Percentiles rank a stretch among this genome's conserved stretches.
Evolutionary conservation across 176 grass and related monocot genomes (phyloP).

Genomic region (Zoysia japonica): DNA sequence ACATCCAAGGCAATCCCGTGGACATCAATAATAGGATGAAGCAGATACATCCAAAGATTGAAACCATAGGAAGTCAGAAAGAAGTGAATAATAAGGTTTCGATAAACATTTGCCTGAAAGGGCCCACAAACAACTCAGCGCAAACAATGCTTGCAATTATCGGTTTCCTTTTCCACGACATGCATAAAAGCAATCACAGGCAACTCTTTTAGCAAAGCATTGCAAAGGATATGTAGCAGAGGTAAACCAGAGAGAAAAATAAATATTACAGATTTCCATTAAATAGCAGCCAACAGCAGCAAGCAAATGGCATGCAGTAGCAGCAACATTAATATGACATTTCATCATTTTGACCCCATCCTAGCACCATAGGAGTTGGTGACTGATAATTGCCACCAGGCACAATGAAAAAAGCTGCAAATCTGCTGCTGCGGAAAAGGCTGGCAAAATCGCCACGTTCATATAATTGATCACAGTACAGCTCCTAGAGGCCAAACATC

Average conservation of each 20-base stretch:
- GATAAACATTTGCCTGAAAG: constrained; percentile 34
- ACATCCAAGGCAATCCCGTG: background rate
- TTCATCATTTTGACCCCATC: constrained; percentile 49
- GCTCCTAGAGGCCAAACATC: constrained; percentile 41
- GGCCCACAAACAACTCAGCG: constrained; percentile 36
- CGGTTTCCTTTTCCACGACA: constrained; percentile 31
- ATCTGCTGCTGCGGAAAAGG: constrained; percentile 55
- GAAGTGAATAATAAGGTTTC: constrained; percentile 31
- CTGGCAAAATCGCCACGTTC: constrained; percentile 52
- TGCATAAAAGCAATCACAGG: constrained; percentile 35
- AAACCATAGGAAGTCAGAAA: constrained; percentile 22
- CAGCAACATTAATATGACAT: constrained; percentile 38
- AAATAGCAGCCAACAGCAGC: constrained; percentile 38
- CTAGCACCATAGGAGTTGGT: constrained; percentile 59
- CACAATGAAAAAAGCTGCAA: constrained; percentile 52
- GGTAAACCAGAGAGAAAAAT: constrained; percentile 33
- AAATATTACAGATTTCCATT: constrained; percentile 35
- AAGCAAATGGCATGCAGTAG: constrained; percentile 36
- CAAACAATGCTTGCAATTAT: constrained; percentile 32
- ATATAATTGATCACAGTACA: constrained; percentile 70
- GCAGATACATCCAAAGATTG: constrained; percentile 34
- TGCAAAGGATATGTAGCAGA: constrained; percentile 29
- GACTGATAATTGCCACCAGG: constrained; percentile 60
- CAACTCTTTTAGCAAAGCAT: constrained; percentile 30
- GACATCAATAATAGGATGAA: constrained; percentile 34